Conservation (phyloP, 148 eudicot genomes). For the Fagopyrum tataricum region DNA sequence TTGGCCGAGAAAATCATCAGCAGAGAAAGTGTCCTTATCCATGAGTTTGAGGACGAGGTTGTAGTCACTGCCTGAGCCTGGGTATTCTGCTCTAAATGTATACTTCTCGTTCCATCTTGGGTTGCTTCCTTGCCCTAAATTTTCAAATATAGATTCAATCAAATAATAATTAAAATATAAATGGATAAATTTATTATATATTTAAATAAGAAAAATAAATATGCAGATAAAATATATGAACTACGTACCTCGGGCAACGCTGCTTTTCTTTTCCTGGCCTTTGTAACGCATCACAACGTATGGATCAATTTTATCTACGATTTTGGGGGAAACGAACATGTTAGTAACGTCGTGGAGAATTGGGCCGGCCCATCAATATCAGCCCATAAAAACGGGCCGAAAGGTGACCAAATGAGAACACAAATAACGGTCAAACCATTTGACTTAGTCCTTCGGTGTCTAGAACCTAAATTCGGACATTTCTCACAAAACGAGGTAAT, state of each 20-base stretch:
- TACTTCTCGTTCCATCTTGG: conserved; percentile 65
- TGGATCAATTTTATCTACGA: conserved; percentile 54
- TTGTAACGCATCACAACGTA: conserved; percentile 59
- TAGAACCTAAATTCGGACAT: too few species aligned
- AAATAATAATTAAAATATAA: not conserved
- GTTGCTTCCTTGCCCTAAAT: conserved; percentile 48
- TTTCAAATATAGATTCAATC: not conserved
- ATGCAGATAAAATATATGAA: not conserved
- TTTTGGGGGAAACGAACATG: not conserved
- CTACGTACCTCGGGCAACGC: conserved; percentile 38
- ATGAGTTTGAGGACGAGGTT: conserved; percentile 42
- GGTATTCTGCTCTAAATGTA: conserved; percentile 52
- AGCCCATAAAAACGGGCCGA: not conserved
- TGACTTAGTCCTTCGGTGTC: not conserved
- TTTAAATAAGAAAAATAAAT: too few species aligned
- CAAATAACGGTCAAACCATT: not conserved
- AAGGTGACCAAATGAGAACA: not conserved
- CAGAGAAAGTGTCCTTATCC: conserved; percentile 73
- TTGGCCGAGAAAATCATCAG: conserved; percentile 59
- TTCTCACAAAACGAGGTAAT: too few species aligned
- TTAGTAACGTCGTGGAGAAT: not conserved
- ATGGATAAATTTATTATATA: too few species aligned
- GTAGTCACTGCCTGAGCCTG: conserved; percentile 39
- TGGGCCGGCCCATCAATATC: not conserved
- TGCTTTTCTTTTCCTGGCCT: conserved; percentile 51